Conservation (phyloP, 2,329 filamentous ascomycete genomes). For the Hymenoscyphus scutula region DNA sequence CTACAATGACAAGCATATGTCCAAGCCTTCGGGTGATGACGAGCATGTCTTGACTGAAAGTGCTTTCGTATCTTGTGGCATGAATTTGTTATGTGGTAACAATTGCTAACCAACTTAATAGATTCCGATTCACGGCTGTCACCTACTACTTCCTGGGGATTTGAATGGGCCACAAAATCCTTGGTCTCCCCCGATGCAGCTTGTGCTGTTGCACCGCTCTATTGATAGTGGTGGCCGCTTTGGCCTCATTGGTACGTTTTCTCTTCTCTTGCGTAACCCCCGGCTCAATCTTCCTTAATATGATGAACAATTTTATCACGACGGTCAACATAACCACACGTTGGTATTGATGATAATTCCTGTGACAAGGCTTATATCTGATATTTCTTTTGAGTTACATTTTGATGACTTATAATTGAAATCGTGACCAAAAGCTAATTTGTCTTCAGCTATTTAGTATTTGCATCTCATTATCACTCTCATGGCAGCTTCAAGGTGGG, state of each 20-base stretch:
- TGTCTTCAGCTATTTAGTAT: neutral
- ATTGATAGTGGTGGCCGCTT: too few species aligned
- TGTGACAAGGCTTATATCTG: slow-evolving; percentile 65
- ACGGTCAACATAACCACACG: slow-evolving; percentile 79
- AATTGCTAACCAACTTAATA: slow-evolving; percentile 20
- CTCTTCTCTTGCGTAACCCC: neutral
- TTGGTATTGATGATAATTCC: slow-evolving; percentile 76
- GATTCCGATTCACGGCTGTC: neutral
- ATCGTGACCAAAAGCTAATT: neutral
- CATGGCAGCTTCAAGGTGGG: too few species aligned
- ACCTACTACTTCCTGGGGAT: too few species aligned
- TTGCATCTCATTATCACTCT: neutral
- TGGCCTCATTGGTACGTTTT: slow-evolving; percentile 27
- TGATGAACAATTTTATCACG: slow-evolving; percentile 79
- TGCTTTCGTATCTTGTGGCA: slow-evolving; percentile 28
- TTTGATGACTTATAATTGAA: neutral
- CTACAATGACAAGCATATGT: slow-evolving; percentile 97
- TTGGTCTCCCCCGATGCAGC: too few species aligned
- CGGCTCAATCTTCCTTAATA: slow-evolving; percentile 43
- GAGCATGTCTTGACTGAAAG: slow-evolving; percentile 50
- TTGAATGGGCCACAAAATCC: too few species aligned
- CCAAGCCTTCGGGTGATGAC: slow-evolving; percentile 66
- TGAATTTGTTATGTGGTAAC: slow-evolving; percentile 4
- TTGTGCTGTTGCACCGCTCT: too few species aligned
- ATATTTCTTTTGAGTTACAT: slow-evolving; percentile 24